A percentile compares a stretch with the other conserved stretches of the same genome.
Evolutionary conservation across 805 yeast genomes (phyloP).

Genomic region (Vanderwaltozyma yarrowii): DNA sequence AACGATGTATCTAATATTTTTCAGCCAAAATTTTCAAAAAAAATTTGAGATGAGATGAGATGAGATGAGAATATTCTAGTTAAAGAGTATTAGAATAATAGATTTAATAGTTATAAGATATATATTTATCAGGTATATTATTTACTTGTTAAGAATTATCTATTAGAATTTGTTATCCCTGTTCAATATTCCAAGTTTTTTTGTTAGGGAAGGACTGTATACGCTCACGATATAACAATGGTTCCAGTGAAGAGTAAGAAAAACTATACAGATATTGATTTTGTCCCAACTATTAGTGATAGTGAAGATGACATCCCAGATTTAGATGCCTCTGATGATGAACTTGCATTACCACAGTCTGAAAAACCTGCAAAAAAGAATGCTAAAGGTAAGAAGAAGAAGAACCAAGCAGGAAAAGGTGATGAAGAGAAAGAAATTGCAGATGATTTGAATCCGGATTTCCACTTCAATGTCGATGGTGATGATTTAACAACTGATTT

Average conservation of each 20-base stretch:
- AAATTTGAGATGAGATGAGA: slow-evolving; percentile 4
- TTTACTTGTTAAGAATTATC: too few relatives aligned
- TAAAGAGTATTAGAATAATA: background rate
- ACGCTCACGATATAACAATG: too few relatives aligned
- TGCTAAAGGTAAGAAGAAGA: slow-evolving; percentile 7
- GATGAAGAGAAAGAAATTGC: slow-evolving; percentile 31
- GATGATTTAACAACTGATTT: slow-evolving; percentile 38
- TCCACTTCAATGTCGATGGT: slow-evolving; percentile 58
- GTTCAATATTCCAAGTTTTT: too few relatives aligned
- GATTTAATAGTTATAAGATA: too few relatives aligned
- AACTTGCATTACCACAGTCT: slow-evolving; percentile 4
- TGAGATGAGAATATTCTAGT: background rate
- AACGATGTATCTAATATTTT: too few relatives aligned
- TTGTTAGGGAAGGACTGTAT: too few relatives aligned
- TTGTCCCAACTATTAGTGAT: slow-evolving; percentile 66
- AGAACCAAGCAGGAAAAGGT: slow-evolving; percentile 20
- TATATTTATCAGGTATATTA: too few relatives aligned
- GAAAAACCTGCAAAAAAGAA: slow-evolving; percentile 18
- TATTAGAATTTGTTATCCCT: too few relatives aligned
- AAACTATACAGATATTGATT: slow-evolving; percentile 29
- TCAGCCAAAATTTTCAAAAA: background rate
- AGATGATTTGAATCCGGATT: slow-evolving; percentile 63
- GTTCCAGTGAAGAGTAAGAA: slow-evolving; percentile 5
- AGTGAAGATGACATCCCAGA: slow-evolving; percentile 61
- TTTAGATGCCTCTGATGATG: slow-evolving; percentile 41